These are phyloP conservation scores for Colletotrichum spaethianum DNA, from an alignment of 2,329 filamentous ascomycete genomes.

Conservation along the genomic window DNA sequence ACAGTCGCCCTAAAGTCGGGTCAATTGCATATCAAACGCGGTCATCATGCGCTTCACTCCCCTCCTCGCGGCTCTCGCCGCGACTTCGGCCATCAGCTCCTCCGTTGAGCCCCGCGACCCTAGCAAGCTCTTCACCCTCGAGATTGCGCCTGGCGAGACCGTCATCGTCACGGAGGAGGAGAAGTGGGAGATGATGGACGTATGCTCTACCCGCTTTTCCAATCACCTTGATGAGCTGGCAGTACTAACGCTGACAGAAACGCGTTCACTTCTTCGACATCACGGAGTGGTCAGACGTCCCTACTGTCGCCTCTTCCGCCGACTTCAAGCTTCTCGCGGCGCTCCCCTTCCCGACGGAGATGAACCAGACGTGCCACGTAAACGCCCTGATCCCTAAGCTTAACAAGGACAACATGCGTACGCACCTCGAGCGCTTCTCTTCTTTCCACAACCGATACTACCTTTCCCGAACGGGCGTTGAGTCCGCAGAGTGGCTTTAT, in stretches of 20 bases:
- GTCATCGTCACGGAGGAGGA: constrained; percentile 46
- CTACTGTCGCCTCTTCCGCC: constrained; percentile 25
- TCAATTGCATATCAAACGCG: background rate
- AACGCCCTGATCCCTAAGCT: constrained; percentile 38
- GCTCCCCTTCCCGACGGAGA: constrained; percentile 41
- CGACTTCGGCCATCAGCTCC: constrained; percentile 36
- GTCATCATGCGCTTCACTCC: constrained; percentile 42
- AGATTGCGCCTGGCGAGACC: constrained; percentile 43
- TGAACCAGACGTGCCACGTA: constrained; percentile 43
- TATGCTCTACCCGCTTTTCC: constrained; percentile 14
- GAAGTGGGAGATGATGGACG: constrained; percentile 46
- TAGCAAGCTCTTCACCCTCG: constrained; percentile 43
- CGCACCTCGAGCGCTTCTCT: constrained; percentile 67
- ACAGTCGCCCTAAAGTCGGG: background rate
- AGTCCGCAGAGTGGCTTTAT: constrained; percentile 83
- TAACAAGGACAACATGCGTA: constrained; percentile 28
- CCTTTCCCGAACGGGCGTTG: constrained; percentile 73
- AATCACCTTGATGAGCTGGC: fast-evolving
- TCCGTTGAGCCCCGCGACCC: constrained; percentile 34
- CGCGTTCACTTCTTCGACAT: constrained; percentile 47
- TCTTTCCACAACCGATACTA: constrained; percentile 79
- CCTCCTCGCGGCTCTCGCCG: constrained; percentile 44
- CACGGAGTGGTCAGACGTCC: constrained; percentile 43
- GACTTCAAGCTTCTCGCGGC: constrained; percentile 29
- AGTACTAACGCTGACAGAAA: constrained; percentile 27